Base-by-base conservation (phyloP, 2,329 filamentous ascomycete genomes). In the Neopestalotiopsis rosae region DNA sequence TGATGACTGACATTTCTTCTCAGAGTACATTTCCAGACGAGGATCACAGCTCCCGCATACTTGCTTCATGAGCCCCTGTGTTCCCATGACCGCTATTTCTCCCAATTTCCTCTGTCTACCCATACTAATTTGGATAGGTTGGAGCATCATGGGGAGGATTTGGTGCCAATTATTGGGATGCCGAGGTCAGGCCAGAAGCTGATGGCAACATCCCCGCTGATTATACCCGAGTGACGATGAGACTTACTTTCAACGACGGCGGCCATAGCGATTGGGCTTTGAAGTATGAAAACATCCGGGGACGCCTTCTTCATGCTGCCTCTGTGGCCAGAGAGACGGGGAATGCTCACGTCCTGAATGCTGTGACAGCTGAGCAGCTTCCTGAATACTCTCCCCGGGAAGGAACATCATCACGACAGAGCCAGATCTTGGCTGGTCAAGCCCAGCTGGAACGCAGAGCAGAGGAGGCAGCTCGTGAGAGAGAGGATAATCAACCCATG, bases 261-360 rank as follows among this genome's bases (percentile, higher is more conserved):
- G 95, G 95, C n/a, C 95, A 95, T 69, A 96, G 92, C 79, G 94
- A 97, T 74, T 98, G 97, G 77, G 91, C 95, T 75, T 88, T 89
- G 65, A 89, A 89, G 66, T 97, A 95, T 76, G 94, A 97, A 75
- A 87, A 92, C 68, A 90, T 98, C 72, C 94, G 94, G 77, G 95
- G 97, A 77, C 88, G 94, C 6, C 83, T 97, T 68, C 88, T 92
- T 72, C 94, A 98, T 75, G 94, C 91, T 7, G 89, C 94, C 49
- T 93, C 96, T 68, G 87, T 92, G 69, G 91, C 91, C 40, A 82
- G 91, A 67, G 91, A 92, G 75, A 89, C 87, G 71, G 91, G 91
- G n/a, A 85, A 85, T 72, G 84, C 81, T 61, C 83, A 90, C 38
- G 77, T 77, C 74, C 74, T 75, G 24, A 75, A 78, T 56, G 87